Evolutionary conservation across 768 basidiomycete genomes (phyloP).

Genomic region (Scleroderma bovista): DNA sequence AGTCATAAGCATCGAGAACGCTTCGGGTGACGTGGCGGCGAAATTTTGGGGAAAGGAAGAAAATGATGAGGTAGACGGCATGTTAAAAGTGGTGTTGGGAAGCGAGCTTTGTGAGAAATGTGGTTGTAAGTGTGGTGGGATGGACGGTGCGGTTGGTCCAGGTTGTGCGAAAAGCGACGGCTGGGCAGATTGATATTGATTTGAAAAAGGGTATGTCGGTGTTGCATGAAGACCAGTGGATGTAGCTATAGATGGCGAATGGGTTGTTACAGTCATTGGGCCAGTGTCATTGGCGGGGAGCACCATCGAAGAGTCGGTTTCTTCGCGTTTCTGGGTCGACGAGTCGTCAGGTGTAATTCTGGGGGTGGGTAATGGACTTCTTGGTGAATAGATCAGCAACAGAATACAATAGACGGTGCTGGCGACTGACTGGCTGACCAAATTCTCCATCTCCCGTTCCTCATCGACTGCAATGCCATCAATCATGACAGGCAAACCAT

Average conservation of each 20-base stretch:
- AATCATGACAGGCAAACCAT: slow-evolving; percentile 28
- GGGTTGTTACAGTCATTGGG: not conserved
- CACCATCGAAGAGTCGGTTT: slow-evolving; percentile 1
- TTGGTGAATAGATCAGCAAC: slow-evolving; percentile 27
- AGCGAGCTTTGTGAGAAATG: not conserved
- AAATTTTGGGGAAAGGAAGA: not conserved
- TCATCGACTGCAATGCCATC: slow-evolving; percentile 30
- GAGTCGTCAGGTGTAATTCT: slow-evolving; percentile 46
- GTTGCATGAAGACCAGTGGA: not conserved
- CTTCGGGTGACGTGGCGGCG: not conserved
- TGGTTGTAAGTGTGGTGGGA: slow-evolving; percentile 7
- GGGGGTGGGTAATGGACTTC: slow-evolving; percentile 60
- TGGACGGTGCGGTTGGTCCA: slow-evolving; percentile 12
- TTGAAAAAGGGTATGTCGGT: slow-evolving; percentile 1
- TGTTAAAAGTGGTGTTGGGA: not conserved
- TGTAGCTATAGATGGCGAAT: not conserved
- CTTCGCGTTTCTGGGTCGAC: slow-evolving; percentile 8
- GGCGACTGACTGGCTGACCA: slow-evolving; percentile 40
- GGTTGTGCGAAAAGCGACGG: slow-evolving; percentile 9
- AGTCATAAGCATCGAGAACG: slow-evolving; percentile 15
- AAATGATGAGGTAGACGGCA: slow-evolving; percentile 1
- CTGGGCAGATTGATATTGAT: slow-evolving; percentile 14
- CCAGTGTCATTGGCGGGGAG: not conserved
- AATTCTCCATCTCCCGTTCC: slow-evolving; percentile 35
- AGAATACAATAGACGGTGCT: slow-evolving; percentile 5